Percentiles rank a stretch among this genome's conserved stretches.
These are phyloP conservation scores for Grigorovia jiainica DNA, from an alignment of 805 yeast species.

Conservation along the genomic window DNA sequence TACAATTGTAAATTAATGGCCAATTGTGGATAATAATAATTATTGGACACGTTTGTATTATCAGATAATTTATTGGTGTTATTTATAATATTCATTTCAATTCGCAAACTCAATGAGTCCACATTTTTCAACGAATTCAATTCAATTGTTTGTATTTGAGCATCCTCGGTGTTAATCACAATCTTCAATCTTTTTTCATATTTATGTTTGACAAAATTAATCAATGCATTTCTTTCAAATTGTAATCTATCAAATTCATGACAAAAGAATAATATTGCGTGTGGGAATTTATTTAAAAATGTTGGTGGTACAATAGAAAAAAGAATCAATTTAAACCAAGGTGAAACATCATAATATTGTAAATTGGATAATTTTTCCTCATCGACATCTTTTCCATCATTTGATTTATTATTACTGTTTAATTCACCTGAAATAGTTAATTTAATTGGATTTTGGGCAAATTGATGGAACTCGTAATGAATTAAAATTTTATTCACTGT, in stretches of 20 bases:
- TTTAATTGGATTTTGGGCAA: neutral
- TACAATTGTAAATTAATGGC: neutral
- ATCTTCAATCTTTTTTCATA: neutral
- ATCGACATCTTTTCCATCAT: no score
- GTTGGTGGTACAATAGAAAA: constrained; percentile 3
- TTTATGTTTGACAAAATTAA: constrained; percentile 2
- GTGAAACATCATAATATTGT: constrained; percentile 2
- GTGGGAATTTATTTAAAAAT: neutral
- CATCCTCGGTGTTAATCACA: neutral
- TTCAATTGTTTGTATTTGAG: neutral
- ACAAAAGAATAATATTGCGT: constrained; percentile 15
- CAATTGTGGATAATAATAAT: constrained; percentile 2
- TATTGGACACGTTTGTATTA: no score
- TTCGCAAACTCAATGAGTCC: neutral
- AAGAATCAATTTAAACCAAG: constrained; percentile 5
- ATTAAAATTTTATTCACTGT: neutral
- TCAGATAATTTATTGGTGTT: neutral
- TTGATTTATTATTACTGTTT: neutral
- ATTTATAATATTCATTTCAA: neutral
- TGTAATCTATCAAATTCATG: constrained; percentile 18
- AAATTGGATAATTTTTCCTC: neutral
- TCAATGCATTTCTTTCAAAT: constrained; percentile 6
- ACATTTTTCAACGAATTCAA: neutral
- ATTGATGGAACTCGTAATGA: neutral
- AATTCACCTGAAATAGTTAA: neutral